Evolutionary conservation across 768 basidiomycete species (phyloP).

Genomic region (Tricholoma bakamatsutake): DNA sequence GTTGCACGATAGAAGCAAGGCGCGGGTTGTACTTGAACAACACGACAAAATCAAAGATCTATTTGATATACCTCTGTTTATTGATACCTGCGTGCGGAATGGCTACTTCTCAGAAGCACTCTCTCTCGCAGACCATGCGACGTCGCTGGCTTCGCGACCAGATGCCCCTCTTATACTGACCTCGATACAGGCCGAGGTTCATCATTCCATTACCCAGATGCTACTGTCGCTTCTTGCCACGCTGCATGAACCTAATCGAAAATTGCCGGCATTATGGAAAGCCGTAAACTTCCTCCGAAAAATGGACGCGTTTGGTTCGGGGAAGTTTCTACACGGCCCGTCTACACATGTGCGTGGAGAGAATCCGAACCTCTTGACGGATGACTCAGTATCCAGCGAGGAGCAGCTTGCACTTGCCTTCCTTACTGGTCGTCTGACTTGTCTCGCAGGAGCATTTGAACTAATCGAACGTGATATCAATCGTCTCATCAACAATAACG

Average conservation of each 20-base stretch:
- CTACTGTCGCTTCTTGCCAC: conserved; percentile 71
- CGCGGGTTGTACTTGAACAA: conserved; percentile 84
- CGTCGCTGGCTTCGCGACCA: conserved; percentile 38
- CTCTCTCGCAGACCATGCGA: conserved; percentile 72
- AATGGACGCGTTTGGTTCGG: conserved; percentile 57
- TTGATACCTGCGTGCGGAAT: conserved; percentile 90
- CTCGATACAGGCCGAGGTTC: conserved; percentile 62
- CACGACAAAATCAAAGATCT: conserved; percentile 91
- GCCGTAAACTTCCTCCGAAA: conserved; percentile 81
- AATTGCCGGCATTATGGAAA: conserved; percentile 87
- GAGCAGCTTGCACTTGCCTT: conserved; percentile 88
- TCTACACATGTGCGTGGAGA: not conserved
- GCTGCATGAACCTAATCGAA: conserved; percentile 74
- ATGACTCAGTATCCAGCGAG: conserved; percentile 35
- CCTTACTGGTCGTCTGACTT: conserved; percentile 60
- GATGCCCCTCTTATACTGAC: conserved; percentile 46
- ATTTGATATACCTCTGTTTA: conserved; percentile 83
- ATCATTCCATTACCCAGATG: conserved; percentile 66
- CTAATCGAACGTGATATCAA: conserved; percentile 15
- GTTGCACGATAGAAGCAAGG: conserved; percentile 69
- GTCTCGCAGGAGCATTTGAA: conserved; percentile 38
- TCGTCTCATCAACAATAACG: conserved; percentile 7
- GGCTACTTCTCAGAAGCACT: conserved; percentile 92
- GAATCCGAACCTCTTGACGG: conserved; percentile 6
- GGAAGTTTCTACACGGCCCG: conserved; percentile 1